A percentile compares a stretch with the other conserved stretches of the same genome.
phyloP scores from a whole-genome alignment of 2,329 filamentous ascomycete genomes.

The Cercospora sp. region DNA sequence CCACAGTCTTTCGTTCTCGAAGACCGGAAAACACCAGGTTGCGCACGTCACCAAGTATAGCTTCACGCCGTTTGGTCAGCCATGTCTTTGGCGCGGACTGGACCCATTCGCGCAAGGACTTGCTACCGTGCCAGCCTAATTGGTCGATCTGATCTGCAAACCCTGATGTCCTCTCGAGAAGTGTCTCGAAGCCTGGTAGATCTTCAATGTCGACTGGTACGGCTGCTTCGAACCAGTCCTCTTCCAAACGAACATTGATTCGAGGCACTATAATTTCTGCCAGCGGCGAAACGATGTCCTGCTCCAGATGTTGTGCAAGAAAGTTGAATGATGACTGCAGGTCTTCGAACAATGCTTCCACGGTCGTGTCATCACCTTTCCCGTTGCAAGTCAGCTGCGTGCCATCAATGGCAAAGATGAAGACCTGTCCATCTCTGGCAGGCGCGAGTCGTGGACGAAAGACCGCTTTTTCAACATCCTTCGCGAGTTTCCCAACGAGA shows the following conservation, averaged over 20 bases:
- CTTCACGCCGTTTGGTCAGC: constrained; percentile 80
- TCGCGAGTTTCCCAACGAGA: constrained; percentile 30
- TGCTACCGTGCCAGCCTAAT: constrained; percentile 62
- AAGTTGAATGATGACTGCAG: constrained; percentile 51
- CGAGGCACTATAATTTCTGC: constrained; percentile 69
- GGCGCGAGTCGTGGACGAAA: constrained; percentile 33
- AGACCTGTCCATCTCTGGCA: constrained; percentile 23
- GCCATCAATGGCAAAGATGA: constrained; percentile 27
- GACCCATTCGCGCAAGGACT: constrained; percentile 74
- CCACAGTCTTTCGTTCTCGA: constrained; percentile 67
- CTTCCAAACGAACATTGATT: constrained; percentile 67
- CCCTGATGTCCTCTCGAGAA: constrained; percentile 62
- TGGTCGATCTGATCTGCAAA: constrained; percentile 66
- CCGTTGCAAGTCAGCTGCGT: constrained; percentile 29
- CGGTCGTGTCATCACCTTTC: constrained; percentile 24
- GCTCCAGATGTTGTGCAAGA: constrained; percentile 53
- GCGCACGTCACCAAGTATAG: constrained; percentile 72
- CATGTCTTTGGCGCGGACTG: constrained; percentile 77
- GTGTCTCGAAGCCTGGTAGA: constrained; percentile 69
- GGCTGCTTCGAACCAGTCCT: constrained; percentile 70
- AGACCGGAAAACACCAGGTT: constrained; percentile 67
- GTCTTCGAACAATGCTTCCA: constrained; percentile 43
- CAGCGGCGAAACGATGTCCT: constrained; percentile 54
- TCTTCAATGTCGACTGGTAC: constrained; percentile 74
- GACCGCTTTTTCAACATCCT: constrained; percentile 35